Base-by-base conservation (phyloP, 2,329 filamentous ascomycete genomes). In the Pseudogymnoascus sp. region DNA sequence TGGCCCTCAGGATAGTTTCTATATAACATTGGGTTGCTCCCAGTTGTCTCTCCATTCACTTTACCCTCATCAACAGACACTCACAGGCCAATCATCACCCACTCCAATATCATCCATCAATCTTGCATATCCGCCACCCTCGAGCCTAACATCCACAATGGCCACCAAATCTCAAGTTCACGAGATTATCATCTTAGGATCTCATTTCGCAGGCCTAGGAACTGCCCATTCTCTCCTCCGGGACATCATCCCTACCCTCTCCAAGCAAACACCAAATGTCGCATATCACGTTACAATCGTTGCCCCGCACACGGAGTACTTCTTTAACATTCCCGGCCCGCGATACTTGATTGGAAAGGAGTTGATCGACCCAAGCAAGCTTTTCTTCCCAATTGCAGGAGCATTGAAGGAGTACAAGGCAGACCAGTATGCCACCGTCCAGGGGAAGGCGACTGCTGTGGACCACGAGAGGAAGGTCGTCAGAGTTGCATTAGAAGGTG, bases 231-330 rank as follows among this genome's bases (percentile, higher is more conserved):
- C 51, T 18, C 51, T 57, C 51, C 51, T 57, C 51, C 51, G 51
- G 51, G 51, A 57, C 29, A 57, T 57, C 51, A 34, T 57, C n/a
- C 51, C 51, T 14, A 12, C 10, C 51, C 51, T 57, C n/a, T 57
- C 51, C 34, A 61, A 57, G n/a, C 51, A 57, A 57, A 61, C 42
- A n/a, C 62, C 64, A 23, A 11, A 36, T 12, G 62, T 62, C 14
- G 75, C 75, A 7, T 83, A 82, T 70, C 80, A 81, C 62, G 73
- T 86, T 59, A 79, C 79, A 51, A 74, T 84, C n/a, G 75, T 87
- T 69, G 78, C 80, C 65, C 81, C 82, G 3, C 79, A 79, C 12
- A 74, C 76, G 3, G 74, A 78, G 42, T 83, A 81, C 74, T 86
- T 77, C 75, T 84, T 78, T 71, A 78, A 79, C 42, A 73, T 81